Conservation (phyloP, 306 rosid genomes). For the Echinosophora koreensis region DNA sequence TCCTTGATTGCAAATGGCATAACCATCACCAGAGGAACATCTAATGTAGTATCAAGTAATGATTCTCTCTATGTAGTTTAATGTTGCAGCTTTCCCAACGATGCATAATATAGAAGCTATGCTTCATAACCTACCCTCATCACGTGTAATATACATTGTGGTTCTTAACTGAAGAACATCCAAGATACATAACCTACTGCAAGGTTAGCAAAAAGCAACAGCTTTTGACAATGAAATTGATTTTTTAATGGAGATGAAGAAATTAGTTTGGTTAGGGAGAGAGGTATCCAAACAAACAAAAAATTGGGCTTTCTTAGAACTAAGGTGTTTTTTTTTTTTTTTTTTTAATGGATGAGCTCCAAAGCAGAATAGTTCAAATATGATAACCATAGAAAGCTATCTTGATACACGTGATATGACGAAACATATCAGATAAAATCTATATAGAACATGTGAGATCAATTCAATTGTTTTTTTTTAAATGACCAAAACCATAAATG, state of each 20-base stretch:
- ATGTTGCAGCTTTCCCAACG: neutral
- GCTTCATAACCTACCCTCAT: neutral
- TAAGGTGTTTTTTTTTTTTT: too few relatives aligned
- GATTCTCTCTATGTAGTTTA: neutral
- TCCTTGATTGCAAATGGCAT: neutral
- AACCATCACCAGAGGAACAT: neutral
- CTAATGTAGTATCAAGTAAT: neutral
- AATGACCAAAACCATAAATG: too few relatives aligned
- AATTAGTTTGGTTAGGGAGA: neutral
- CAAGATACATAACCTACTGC: neutral
- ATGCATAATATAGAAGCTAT: neutral
- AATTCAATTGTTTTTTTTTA: too few relatives aligned
- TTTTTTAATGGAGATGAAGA: neutral
- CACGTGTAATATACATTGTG: constrained; percentile 5
- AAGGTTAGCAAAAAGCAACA: neutral
- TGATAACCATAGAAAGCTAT: too few relatives aligned
- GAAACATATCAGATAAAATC: too few relatives aligned
- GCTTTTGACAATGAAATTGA: neutral
- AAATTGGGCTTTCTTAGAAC: too few relatives aligned
- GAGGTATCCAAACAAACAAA: neutral
- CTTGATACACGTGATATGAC: too few relatives aligned
- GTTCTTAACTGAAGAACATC: neutral
- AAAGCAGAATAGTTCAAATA: too few relatives aligned
- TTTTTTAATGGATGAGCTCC: too few relatives aligned
- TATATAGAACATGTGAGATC: too few relatives aligned